These are phyloP conservation scores for Pterocarpus santalinus DNA, from an alignment of 306 rosid species.

Conservation along the genomic window DNA sequence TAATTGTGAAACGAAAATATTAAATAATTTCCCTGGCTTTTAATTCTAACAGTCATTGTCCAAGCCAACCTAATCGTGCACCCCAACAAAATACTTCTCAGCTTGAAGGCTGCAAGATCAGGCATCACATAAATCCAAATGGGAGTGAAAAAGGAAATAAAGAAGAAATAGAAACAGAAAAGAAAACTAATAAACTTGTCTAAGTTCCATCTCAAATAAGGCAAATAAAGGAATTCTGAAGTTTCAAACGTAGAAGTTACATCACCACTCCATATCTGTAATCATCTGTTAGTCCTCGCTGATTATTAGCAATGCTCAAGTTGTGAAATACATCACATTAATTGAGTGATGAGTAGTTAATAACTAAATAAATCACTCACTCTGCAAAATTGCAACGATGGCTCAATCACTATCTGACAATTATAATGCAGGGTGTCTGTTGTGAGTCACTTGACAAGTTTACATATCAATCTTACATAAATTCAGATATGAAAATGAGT, in stretches of 20 bases:
- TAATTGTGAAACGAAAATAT: too few relatives aligned
- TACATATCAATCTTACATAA: background rate
- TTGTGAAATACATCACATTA: background rate
- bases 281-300: background rate
- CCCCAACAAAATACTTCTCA: too few relatives aligned
- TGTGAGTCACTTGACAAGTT: background rate
- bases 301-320: background rate
- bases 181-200: background rate
- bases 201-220: background rate
- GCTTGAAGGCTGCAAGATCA: too few relatives aligned
- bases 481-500: background rate
- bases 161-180: too few relatives aligned
- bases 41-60: too few relatives aligned
- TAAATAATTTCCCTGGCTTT: too few relatives aligned
- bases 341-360: too few relatives aligned
- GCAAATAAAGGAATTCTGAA: background rate
- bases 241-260: background rate
- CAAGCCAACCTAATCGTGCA: too few relatives aligned
- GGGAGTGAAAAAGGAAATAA: too few relatives aligned
- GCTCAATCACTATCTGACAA: background rate
- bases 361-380: too few relatives aligned
- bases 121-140: too few relatives aligned
- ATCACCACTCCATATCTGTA: background rate
- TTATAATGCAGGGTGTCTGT: background rate
- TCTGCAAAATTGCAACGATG: background rate